Percentiles rank a stretch among this genome's conserved stretches.
Conservation (phyloP, 202 grass and related monocot genomes). For the Saccharum hybrid region DNA sequence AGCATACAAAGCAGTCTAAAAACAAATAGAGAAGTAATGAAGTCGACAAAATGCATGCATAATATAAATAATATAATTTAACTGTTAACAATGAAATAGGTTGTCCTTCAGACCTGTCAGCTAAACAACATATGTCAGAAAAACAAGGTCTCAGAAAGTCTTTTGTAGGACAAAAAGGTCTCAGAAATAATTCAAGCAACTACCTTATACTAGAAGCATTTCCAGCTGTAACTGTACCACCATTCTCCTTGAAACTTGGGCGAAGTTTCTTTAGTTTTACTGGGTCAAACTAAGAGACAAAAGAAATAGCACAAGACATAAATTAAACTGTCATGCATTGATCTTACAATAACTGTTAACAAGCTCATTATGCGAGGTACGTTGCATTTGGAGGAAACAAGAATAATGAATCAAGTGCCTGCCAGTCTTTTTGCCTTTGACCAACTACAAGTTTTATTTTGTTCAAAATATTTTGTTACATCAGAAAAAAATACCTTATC, state of each 20-base stretch:
- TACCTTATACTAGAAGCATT: slow-evolving; percentile 98
- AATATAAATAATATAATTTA: background rate
- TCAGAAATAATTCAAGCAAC: slow-evolving; percentile 24
- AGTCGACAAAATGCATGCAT: slow-evolving; percentile 19
- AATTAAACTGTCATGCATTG: background rate
- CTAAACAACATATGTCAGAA: background rate
- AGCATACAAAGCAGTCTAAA: background rate
- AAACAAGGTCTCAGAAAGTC: background rate
- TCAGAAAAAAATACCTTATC: slow-evolving; percentile 65
- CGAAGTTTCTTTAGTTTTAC: slow-evolving; percentile 87
- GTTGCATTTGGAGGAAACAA: background rate
- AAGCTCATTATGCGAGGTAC: background rate
- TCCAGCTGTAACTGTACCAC: slow-evolving; percentile 87
- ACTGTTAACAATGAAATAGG: background rate
- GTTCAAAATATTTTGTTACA: background rate
- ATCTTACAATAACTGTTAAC: background rate
- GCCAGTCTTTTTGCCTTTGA: background rate
- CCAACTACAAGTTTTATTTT: background rate
- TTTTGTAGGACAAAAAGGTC: background rate
- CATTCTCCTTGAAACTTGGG: slow-evolving; percentile 91
- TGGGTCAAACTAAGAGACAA: slow-evolving; percentile 78
- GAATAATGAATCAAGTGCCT: background rate
- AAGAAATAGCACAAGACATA: background rate
- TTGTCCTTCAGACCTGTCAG: background rate
- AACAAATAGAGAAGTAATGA: slow-evolving; percentile 16